Conservation (phyloP, 257 asterid genomes). For the Solanum etuberosum region DNA sequence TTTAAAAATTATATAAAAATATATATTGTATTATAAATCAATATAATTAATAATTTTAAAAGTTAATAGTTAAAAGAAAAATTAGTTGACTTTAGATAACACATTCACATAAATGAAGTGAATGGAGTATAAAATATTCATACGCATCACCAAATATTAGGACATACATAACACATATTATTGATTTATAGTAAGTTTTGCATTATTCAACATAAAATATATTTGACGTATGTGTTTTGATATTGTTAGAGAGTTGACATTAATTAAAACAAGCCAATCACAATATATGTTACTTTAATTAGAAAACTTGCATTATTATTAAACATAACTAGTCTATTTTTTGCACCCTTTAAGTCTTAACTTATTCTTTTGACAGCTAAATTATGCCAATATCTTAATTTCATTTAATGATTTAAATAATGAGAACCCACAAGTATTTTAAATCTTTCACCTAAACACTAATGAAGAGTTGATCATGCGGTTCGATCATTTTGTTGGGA, state of each 20-base stretch:
- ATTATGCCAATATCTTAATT: not conserved
- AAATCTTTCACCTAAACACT: not conserved
- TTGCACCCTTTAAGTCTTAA: not conserved
- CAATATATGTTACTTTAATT: not conserved
- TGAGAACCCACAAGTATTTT: not conserved
- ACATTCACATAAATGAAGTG: not conserved
- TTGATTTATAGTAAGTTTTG: not conserved
- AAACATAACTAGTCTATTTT: not conserved
- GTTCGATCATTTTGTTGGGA: not conserved
- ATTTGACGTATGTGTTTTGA: not conserved
- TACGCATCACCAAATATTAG: not conserved
- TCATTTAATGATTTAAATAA: not conserved
- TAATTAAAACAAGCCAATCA: not conserved
- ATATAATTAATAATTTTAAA: not conserved
- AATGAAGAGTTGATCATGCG: not conserved
- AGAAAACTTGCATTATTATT: not conserved
- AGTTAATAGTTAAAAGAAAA: not conserved
- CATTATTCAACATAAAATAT: not conserved
- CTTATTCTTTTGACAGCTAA: not conserved
- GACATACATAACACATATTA: not conserved
- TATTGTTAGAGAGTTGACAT: not conserved
- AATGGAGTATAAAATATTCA: not conserved
- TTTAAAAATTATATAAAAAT: not conserved
- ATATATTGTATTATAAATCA: not conserved
- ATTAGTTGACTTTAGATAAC: not conserved